Percentiles rank a stretch among this genome's conserved stretches.
Evolutionary conservation across 208 protist genomes (phyloP).

Genomic region (Novymonas esmeraldas): DNA sequence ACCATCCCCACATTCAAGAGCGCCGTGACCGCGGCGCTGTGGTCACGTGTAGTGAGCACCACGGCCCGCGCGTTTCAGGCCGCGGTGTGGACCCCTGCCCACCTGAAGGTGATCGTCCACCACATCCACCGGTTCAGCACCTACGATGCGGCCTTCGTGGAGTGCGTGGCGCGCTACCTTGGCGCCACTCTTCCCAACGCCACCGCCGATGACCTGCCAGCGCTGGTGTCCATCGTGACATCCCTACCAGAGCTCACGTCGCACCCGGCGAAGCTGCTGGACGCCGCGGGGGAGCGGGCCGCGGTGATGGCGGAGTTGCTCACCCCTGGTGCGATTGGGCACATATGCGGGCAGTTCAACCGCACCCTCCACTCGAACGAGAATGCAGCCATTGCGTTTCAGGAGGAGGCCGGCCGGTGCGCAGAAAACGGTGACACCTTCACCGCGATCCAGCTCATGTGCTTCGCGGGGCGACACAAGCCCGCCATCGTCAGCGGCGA

Average conservation of each 20-base stretch:
- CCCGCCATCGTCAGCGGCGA: slow-evolving; percentile 47
- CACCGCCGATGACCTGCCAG: slow-evolving; percentile 13
- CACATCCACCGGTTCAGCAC: slow-evolving; percentile 37
- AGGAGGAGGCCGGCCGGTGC: slow-evolving; percentile 64
- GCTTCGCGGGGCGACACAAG: slow-evolving; percentile 69
- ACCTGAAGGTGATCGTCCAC: slow-evolving; percentile 20
- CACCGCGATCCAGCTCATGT: slow-evolving; percentile 63
- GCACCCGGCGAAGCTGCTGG: slow-evolving; percentile 31
- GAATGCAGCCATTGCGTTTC: slow-evolving; percentile 49
- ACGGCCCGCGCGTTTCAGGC: slow-evolving; percentile 6
- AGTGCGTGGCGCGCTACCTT: slow-evolving; percentile 31
- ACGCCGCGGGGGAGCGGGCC: slow-evolving; percentile 39
- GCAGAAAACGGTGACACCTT: slow-evolving; percentile 71
- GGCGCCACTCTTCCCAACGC: slow-evolving; percentile 32
- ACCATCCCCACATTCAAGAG: slow-evolving; percentile 13
- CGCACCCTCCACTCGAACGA: slow-evolving; percentile 36
- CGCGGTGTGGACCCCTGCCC: slow-evolving; percentile 14
- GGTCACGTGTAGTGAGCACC: slow-evolving; percentile 4
- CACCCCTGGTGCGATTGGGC: slow-evolving; percentile 43
- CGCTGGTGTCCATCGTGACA: slow-evolving; percentile 31
- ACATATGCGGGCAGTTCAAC: slow-evolving; percentile 60
- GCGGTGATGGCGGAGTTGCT: slow-evolving; percentile 40
- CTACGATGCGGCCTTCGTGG: slow-evolving; percentile 42
- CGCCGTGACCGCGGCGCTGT: slow-evolving; percentile 10
- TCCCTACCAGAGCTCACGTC: slow-evolving; percentile 44